Evolutionary conservation across 2,329 filamentous ascomycete genomes (phyloP), one percentile per base, ranked within the genome.

Genomic region (Beauveria scarabaeidicola): DNA sequence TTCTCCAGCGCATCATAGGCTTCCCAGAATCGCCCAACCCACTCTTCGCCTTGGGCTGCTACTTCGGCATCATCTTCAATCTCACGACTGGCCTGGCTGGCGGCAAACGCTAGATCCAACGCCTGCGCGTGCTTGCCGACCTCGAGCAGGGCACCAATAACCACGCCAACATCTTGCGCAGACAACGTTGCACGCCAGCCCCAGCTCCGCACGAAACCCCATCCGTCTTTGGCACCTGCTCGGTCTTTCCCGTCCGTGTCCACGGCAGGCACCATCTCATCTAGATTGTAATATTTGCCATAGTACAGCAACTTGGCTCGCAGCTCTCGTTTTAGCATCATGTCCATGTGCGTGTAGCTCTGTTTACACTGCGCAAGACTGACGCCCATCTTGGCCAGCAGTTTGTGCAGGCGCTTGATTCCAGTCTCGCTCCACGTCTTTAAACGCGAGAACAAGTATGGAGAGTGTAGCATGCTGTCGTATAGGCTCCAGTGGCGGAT

Each of bases 121-220:
- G 71, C 62, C 1, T 77, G 69, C 19, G 70, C 72, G 57, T 78
- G 77, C 68, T 82, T 89, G 29, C 94, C 93, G 29, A 97, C 91
- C 75, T 99, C 94, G 1, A 99, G 82, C 52, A 99, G 87, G 17
- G 93, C 91, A 56, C 91, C 91, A 21, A 97, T 83, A 32, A 97
- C 86, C 17, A 96, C 90, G n/a, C 90, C 91, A 0, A 97, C 91
- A 70, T 99, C 94, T 52, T 93, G 89, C 6, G 94, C 94, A 63
- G 90, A 95, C 27, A 97, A 79, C 53, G 93, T 97, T 1, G 92
- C 93, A 70, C 92, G 89, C 92, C 92, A 99, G 11, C 94, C 94
- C 94, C 94, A 99, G 70, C 91, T 96, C 61, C 92, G 84, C 19
- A 97, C 93, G 69, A 97, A 99, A 0, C 94, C 93, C 93, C 93